Conservation (phyloP, 2,329 filamentous ascomycete species). For the Fusarium liriodendri region DNA sequence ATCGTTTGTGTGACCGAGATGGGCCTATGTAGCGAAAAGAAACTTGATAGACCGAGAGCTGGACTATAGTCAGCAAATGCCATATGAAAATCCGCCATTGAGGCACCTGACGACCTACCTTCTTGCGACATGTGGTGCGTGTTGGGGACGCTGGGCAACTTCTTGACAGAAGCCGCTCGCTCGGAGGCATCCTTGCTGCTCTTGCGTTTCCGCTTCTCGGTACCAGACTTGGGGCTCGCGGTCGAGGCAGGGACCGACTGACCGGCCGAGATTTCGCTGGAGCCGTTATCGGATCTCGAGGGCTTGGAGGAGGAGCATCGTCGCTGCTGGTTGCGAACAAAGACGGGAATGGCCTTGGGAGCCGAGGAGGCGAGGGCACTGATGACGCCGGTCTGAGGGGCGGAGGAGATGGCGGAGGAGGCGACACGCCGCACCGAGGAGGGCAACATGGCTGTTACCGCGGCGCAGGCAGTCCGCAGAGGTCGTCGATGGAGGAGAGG, state of each 20-base stretch:
- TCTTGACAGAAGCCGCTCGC: slow-evolving; percentile 60
- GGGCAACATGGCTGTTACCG: slow-evolving; percentile 61
- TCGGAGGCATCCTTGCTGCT: slow-evolving; percentile 61
- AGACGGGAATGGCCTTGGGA: slow-evolving; percentile 53
- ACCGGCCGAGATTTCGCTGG: slow-evolving; percentile 61
- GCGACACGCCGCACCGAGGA: slow-evolving; percentile 67
- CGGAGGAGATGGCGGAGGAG: slow-evolving; percentile 57
- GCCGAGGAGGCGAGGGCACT: slow-evolving; percentile 56
- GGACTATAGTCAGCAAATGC: slow-evolving; percentile 32
- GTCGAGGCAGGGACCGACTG: slow-evolving; percentile 61
- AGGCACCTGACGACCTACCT: slow-evolving; percentile 57
- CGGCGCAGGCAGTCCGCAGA: slow-evolving; percentile 32
- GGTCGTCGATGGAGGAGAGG: slow-evolving; percentile 29
- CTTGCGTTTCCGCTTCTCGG: slow-evolving; percentile 70
- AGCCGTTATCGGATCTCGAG: slow-evolving; percentile 68
- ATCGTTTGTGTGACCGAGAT: slow-evolving; percentile 89
- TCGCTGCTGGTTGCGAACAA: slow-evolving; percentile 60
- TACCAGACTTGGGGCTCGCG: slow-evolving; percentile 55
- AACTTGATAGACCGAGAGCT: slow-evolving; percentile 91
- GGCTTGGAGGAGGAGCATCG: slow-evolving; percentile 72
- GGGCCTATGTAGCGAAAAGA: slow-evolving; percentile 95
- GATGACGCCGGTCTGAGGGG: slow-evolving; percentile 57
- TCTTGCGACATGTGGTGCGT: slow-evolving; percentile 78
- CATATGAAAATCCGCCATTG: not conserved
- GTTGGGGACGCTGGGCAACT: slow-evolving; percentile 79